Evolutionary conservation across 495 filamentous ascomycete species (phyloP).

Genomic region (Venustampulla echinocandica): DNA sequence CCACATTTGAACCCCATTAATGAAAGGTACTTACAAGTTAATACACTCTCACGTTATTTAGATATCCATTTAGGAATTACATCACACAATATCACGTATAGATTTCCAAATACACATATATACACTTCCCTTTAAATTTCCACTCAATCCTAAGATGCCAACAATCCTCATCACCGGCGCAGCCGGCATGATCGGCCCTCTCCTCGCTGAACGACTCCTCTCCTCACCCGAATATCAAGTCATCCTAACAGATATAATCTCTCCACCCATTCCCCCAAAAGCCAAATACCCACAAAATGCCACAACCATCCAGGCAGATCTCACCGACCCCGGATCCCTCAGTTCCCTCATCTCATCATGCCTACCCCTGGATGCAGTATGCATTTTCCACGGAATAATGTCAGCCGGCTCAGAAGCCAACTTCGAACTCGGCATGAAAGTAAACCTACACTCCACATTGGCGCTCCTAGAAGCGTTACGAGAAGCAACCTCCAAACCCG

Average conservation of each 20-base stretch:
- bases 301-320: constrained; percentile 51
- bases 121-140: too few species aligned
- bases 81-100: too few species aligned
- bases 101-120: too few species aligned
- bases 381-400: constrained; percentile 84
- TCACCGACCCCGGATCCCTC: constrained; percentile 44
- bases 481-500: constrained; percentile 32
- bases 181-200: constrained; percentile 35
- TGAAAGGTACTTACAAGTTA: too few species aligned
- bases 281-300: constrained; percentile 43
- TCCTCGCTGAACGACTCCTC: constrained; percentile 29
- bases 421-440: constrained; percentile 60
- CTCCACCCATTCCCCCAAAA: constrained; percentile 40
- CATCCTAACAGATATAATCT: constrained; percentile 19
- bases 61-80: too few species aligned
- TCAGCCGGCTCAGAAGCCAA: constrained; percentile 66
- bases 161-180: constrained; percentile 36
- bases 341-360: constrained; percentile 36
- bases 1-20: too few species aligned
- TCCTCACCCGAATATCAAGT: constrained; percentile 12
- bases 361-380: constrained; percentile 51
- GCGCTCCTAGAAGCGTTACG: constrained; percentile 55
- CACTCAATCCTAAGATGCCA: constrained; percentile 29
- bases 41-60: too few species aligned
- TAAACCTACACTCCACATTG: constrained; percentile 68